Evolutionary conservation across 2,329 filamentous ascomycete species (phyloP).

Genomic region (Neofusicoccum kwambonambiense): DNA sequence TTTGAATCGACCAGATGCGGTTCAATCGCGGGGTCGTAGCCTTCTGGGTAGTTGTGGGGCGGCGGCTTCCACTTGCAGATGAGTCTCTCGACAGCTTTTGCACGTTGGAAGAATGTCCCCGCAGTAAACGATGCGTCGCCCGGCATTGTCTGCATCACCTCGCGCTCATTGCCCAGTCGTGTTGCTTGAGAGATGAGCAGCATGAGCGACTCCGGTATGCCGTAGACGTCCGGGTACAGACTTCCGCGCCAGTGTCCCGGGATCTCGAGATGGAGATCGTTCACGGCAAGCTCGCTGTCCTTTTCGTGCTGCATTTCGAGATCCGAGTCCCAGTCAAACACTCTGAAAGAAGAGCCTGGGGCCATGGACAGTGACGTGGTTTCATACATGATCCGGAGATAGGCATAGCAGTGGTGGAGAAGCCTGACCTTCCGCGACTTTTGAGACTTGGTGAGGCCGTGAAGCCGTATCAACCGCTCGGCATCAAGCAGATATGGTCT

Average conservation of each 20-base stretch:
- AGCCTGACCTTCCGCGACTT: conserved; percentile 46
- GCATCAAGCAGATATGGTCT: conserved; percentile 43
- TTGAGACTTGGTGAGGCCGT: conserved; percentile 36
- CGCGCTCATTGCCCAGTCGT: not conserved
- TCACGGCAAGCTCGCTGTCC: conserved; percentile 26
- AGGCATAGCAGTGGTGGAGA: conserved; percentile 50
- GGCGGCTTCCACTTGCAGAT: not conserved
- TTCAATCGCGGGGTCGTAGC: no score
- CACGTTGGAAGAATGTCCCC: not conserved
- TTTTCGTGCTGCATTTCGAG: not conserved
- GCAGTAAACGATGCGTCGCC: not conserved
- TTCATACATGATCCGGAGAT: conserved; percentile 47
- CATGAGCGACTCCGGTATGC: not conserved
- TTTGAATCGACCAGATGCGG: no score
- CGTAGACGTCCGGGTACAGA: no score
- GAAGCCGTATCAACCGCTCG: conserved; percentile 44
- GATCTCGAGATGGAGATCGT: conserved; percentile 34
- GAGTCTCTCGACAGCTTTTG: conserved; percentile 2
- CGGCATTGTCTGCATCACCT: not conserved
- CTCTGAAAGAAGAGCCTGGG: not conserved
- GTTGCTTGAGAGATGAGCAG: not conserved
- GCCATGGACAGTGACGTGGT: conserved; percentile 33
- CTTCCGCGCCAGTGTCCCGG: conserved; percentile 3
- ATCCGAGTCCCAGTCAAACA: not conserved
- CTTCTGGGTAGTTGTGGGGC: not conserved